Base-by-base conservation (phyloP, 2,329 filamentous ascomycete species). In the Talaromyces sp. region DNA sequence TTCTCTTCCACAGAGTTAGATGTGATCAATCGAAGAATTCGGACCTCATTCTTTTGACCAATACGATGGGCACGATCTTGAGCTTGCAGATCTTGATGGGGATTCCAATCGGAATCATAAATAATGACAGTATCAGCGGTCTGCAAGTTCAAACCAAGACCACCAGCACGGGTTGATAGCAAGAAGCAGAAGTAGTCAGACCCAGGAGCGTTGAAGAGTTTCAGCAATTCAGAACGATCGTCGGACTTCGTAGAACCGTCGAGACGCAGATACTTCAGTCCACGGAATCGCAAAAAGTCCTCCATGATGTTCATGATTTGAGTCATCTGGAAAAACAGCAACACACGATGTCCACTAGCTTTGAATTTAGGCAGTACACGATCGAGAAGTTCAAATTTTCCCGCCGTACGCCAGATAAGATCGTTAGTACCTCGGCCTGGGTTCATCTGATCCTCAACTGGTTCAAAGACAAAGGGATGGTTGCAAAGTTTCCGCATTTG, bases 231-330 rank as follows among this genome's bases (percentile, higher is more conserved):
- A 1, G 93, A 97, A 70, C 95, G 92, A 79, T 99, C 95, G 74
- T 99, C 95, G 1, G 95, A 93, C 78, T 99, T 99, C 54, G 95
- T 99, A 0, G 93, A 95, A 82, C 95, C 95, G 74, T 99, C 95
- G 66, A 99, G 84, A 76, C 95, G 93, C 70, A 99, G 85, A 76
- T 96, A 99, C 73, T 90, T 85, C 70, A 97, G 84, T 56, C 89
- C 90, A 69, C 92, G 87, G 73, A 92, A 90, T 3, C 94, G 90
- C 68, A 99, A 80, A 77, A 96, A 99, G 77, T 99, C 95, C 73
- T 99, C 95, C 95, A 99, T 98, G 74, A 99, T 99, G 80, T 99
- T 97, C 95, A 99, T 99, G 76, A 99, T 99, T 68, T 96, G 93
- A 3, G 95, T 99, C 95, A 99, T 99, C 78, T 99, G 95, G 85